A percentile compares a stretch with the other conserved stretches of the same genome.
Evolutionary conservation across 371 early-diverging fungal species (phyloP).

Genomic region (Saksenaea vasiformis): DNA sequence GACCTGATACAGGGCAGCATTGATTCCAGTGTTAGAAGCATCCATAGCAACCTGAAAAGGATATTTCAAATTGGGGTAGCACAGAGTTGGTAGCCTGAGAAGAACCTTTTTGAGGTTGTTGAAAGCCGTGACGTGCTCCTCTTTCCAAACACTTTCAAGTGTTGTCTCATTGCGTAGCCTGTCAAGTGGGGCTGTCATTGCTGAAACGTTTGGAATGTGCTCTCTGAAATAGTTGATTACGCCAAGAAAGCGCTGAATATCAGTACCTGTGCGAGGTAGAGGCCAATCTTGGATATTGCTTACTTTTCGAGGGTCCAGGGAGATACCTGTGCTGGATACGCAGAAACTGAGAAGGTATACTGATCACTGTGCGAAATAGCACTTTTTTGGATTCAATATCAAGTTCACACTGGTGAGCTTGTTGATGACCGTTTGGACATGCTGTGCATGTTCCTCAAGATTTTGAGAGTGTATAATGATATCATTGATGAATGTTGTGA

Average conservation of each 20-base stretch:
- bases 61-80: constrained; percentile 11
- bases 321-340: constrained; percentile 10
- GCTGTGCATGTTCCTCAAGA: background rate
- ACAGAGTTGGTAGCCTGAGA: too few species aligned
- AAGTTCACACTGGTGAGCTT: constrained; percentile 9
- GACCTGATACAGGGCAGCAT: constrained; percentile 17
- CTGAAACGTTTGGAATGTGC: constrained; percentile 9
- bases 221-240: constrained; percentile 26
- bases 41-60: constrained; percentile 33
- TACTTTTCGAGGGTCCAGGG: background rate
- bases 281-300: constrained; percentile 10
- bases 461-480: background rate
- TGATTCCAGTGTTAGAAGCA: constrained; percentile 33
- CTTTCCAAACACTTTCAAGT: background rate
- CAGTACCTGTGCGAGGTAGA: constrained; percentile 9
- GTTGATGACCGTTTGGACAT: constrained; percentile 12
- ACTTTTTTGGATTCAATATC: constrained; percentile 15
- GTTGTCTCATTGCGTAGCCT: constrained; percentile 21
- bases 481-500: constrained; percentile 13
- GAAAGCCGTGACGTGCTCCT: too few species aligned
- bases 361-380: constrained; percentile 1
- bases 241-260: constrained; percentile 18
- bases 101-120: background rate
- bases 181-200: constrained; percentile 21
- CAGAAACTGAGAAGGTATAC: constrained; percentile 9